phyloP scores from a whole-genome alignment of 495 filamentous ascomycete genomes.

The Evernia prunastri region DNA sequence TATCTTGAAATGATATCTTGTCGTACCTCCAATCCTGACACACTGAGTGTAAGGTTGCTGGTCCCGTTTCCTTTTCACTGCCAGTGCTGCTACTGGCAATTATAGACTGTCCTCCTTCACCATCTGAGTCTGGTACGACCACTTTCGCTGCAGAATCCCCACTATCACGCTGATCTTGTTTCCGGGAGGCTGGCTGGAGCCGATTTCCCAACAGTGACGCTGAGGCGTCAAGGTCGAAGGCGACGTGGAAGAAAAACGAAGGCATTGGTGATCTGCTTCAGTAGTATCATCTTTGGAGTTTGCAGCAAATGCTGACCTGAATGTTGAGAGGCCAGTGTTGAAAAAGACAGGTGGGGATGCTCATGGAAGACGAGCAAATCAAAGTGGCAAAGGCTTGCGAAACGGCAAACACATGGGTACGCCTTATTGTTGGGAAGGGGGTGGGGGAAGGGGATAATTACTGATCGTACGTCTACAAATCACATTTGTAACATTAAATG shows the following conservation, averaged over 20 bases:
- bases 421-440: no score
- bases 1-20: conserved; percentile 55
- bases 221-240: conserved; percentile 59
- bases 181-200: not conserved
- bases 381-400: not conserved
- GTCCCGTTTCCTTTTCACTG: not conserved
- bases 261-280: conserved; percentile 46
- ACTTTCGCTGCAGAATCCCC: not conserved
- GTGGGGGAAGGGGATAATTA: no score
- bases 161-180: not conserved
- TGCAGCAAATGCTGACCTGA: not conserved
- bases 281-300: conserved; percentile 10
- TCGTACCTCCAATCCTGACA: conserved; percentile 58
- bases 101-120: not conserved
- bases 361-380: not conserved
- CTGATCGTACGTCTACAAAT: not conserved
- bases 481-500: not conserved
- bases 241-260: conserved; percentile 86
- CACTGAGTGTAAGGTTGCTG: conserved; percentile 21
- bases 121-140: not conserved
- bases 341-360: not conserved
- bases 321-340: not conserved
- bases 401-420: not conserved
- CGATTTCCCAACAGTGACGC: conserved; percentile 1
- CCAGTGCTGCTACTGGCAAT: not conserved